Evolutionary conservation across 1,139 yeast species (phyloP), one percentile per base, ranked within the genome.

Genomic region (Saccharomyces pastorianus): DNA sequence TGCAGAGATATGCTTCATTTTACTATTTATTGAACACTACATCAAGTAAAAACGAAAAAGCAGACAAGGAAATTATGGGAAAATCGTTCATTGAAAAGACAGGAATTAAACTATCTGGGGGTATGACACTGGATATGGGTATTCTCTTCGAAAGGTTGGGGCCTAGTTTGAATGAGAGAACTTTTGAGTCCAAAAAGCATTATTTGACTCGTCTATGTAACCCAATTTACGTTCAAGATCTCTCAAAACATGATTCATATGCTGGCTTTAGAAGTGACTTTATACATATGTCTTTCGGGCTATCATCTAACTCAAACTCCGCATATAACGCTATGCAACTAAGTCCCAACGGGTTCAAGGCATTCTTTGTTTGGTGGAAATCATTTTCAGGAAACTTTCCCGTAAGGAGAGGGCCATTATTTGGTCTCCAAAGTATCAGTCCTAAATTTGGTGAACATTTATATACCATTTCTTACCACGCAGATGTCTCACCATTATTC

Each of bases 301-400:
- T 91, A 48, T 71, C 77, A 47, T 87, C 95, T 0, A 69, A 65
- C 13, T 58, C 65, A 13, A 58, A 59, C 6, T 54, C 74, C 66
- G 73, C 86, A 1, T 82, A 80, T 62, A 91, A 90, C 69, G 78
- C 90, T 1, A 80, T 85, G 14, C 95, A 90, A 67, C 71, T 91
- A 47, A 78, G 96, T 0, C 96, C 97, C 0, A 71, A 76, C 44
- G 77, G 85, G 0, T 74, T 89, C 59, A 71, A 73, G 11, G 86
- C 86, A 61, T 91, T 91, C 73, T 82, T 80, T 63, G 71, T 73
- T 46, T 93, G 98, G 98, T 90, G 96, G 96, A 72, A 76, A 51
- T 77, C 85, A 53, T 82, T 93, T 64, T 82, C 85, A 27, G 82
- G 88, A 48, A 79, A 95, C 4, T 73, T 88, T 41, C 96, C 98